Evolutionary conservation across 768 basidiomycete species (phyloP), one percentile per base, ranked within the genome.

Genomic region (Fomitopsis pulvina): DNA sequence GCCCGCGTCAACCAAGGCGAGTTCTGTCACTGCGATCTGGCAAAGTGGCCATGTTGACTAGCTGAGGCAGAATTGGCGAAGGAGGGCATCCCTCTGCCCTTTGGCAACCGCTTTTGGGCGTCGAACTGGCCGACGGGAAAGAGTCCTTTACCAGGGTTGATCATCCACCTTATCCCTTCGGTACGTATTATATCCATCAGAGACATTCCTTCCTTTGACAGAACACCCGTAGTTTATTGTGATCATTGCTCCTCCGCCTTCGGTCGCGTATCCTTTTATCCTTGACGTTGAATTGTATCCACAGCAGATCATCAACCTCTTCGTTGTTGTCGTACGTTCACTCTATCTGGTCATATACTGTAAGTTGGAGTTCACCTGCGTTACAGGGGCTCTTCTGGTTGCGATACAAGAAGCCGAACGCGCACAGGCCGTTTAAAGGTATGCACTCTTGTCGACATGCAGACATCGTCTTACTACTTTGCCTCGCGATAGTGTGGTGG

Each of bases 101-200:
- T 79, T 47, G 77, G 77, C 2, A 80, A 77, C 53, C 70, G 61
- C 25, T 77, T 81, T 54, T 80, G 78, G 79, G 80, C 80, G 1
- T 78, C 77, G 0, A 81, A 80, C 56, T 79, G 78, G 79, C 78
- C 78, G 0, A 77, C 75, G 2, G 76, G 78, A 4, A 75, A 74
- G 53, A 74, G 79, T 0, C 80, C 80, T 0, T 57, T 80, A 20
- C 77, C 79, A 0, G 80, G 78, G 0, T 67, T 81, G 4, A 71
- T 80, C 38, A 67, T 81, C 4, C 76, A 81, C 47, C 58, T 81
- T 28, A 77, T 79, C 34, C 72, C 77, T 16, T 77, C 79, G 1
- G 76, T 72, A 45, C 47, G 71, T 56, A 20, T 38, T 39, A 4
- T 24, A 10, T 44, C 25, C 20, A 44, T 21, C 48, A 2, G 40